Conservation (phyloP, 768 basidiomycete species). For the Russula vinacea region DNA sequence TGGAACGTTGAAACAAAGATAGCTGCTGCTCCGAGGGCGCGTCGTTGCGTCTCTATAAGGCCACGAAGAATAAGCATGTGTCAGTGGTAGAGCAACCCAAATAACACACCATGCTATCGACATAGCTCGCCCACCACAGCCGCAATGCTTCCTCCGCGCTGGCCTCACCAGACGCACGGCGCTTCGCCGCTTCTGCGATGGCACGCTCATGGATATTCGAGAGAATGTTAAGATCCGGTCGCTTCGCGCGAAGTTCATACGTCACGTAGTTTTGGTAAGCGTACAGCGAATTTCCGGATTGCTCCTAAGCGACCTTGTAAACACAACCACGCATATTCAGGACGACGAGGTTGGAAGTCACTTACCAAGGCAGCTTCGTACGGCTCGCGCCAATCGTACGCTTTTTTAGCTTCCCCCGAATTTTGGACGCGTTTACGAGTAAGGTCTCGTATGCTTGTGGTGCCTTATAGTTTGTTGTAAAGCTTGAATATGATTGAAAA, state of each 20-base stretch:
- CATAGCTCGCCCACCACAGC: slow-evolving; percentile 70
- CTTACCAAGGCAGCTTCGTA: slow-evolving; percentile 61
- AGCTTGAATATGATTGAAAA: slow-evolving; percentile 80
- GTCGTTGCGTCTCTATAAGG: slow-evolving; percentile 45
- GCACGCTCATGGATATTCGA: slow-evolving; percentile 67
- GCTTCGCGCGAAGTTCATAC: slow-evolving; percentile 58
- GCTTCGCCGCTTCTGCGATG: slow-evolving; percentile 65
- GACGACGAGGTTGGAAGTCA: slow-evolving; percentile 4
- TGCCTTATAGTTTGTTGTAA: slow-evolving; percentile 76
- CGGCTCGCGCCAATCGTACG: slow-evolving; percentile 60
- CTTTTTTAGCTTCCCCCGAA: slow-evolving; percentile 58
- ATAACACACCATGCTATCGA: slow-evolving; percentile 60
- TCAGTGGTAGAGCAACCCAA: neutral
- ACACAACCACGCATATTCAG: slow-evolving; percentile 32
- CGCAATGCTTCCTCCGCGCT: slow-evolving; percentile 58
- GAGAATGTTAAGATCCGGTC: slow-evolving; percentile 57
- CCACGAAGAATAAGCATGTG: slow-evolving; percentile 7
- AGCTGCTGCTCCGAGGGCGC: slow-evolving; percentile 44
- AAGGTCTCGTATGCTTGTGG: slow-evolving; percentile 72
- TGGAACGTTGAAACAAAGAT: slow-evolving; percentile 51
- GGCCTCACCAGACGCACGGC: slow-evolving; percentile 51
- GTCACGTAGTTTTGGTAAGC: slow-evolving; percentile 61
- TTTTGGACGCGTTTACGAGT: slow-evolving; percentile 74
- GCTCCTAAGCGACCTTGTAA: slow-evolving; percentile 28
- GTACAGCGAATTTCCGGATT: slow-evolving; percentile 46